Conservation (phyloP, 140 eudicot genomes). For the Erigeron philadelphicus region DNA sequence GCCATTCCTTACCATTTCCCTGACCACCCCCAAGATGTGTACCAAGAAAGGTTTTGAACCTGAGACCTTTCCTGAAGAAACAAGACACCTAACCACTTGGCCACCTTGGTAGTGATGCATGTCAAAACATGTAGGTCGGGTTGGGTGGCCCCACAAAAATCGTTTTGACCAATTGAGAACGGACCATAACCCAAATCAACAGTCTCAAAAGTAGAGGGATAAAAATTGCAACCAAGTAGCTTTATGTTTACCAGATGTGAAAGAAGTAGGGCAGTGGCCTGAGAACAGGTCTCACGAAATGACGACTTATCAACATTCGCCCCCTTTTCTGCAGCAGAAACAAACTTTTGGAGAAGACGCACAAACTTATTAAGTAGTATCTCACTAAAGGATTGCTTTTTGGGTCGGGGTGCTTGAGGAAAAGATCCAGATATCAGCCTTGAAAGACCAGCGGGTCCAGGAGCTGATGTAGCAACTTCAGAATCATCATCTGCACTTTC, state of each 20-base stretch:
- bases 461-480: conserved; percentile 31
- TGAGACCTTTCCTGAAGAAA: too few relatives aligned
- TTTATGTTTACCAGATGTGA: conserved; percentile 64
- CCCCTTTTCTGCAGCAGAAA: conserved; percentile 79
- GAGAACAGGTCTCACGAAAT: conserved; percentile 92
- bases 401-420: conserved; percentile 42
- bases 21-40: too few relatives aligned
- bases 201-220: too few relatives aligned
- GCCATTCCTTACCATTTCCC: too few relatives aligned
- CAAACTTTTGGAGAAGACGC: conserved; percentile 83
- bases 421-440: conserved; percentile 50
- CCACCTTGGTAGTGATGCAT: too few relatives aligned
- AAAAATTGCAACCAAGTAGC: not conserved
- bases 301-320: conserved; percentile 74
- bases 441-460: conserved; percentile 52
- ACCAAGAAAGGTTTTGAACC: too few relatives aligned
- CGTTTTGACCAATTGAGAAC: too few relatives aligned
- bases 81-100: too few relatives aligned
- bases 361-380: conserved; percentile 74
- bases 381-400: conserved; percentile 71
- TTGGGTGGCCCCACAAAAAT: too few relatives aligned
- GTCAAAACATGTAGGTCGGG: too few relatives aligned
- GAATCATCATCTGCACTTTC: conserved; percentile 61
- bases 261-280: conserved; percentile 94
- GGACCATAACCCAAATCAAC: too few relatives aligned